A percentile compares a stretch with the other conserved stretches of the same genome.
These are phyloP conservation scores for Pseudocercospora musae DNA, from an alignment of 2,329 filamentous ascomycete species.

Conservation along the genomic window DNA sequence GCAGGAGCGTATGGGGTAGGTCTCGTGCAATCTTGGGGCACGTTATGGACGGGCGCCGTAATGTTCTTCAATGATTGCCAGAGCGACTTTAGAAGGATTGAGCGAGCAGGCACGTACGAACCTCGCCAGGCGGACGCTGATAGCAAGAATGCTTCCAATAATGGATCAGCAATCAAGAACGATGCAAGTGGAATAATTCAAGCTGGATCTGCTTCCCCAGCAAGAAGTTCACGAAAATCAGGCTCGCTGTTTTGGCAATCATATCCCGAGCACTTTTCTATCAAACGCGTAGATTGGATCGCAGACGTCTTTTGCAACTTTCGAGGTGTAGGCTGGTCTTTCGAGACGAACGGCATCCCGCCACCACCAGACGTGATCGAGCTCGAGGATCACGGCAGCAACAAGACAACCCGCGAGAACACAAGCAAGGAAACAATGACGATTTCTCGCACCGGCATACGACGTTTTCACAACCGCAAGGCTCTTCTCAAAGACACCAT, in stretches of 20 bases:
- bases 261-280: slow-evolving; percentile 47
- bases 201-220: not conserved
- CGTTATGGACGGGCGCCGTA: slow-evolving; percentile 52
- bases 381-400: slow-evolving; percentile 36
- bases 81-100: slow-evolving; percentile 55
- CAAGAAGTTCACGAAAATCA: not conserved
- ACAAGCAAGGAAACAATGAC: not conserved
- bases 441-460: slow-evolving; percentile 33
- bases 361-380: slow-evolving; percentile 39
- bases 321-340: slow-evolving; percentile 60
- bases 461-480: slow-evolving; percentile 35
- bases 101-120: slow-evolving; percentile 35
- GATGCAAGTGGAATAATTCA: not conserved
- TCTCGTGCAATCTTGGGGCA: slow-evolving; percentile 52
- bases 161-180: not conserved
- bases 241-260: slow-evolving; percentile 50
- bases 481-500: slow-evolving; percentile 36
- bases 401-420: not conserved
- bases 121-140: slow-evolving; percentile 1
- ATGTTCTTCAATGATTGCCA: slow-evolving; percentile 56
- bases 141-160: not conserved
- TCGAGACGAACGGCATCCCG: slow-evolving; percentile 50
- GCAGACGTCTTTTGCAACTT: slow-evolving; percentile 57
- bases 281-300: slow-evolving; percentile 57
- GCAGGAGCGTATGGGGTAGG: slow-evolving; percentile 56